Evolutionary conservation across 1,284 basidiomycete species (phyloP), one percentile per base, ranked within the genome.

Genomic region (Fistulinella cinereoalba): DNA sequence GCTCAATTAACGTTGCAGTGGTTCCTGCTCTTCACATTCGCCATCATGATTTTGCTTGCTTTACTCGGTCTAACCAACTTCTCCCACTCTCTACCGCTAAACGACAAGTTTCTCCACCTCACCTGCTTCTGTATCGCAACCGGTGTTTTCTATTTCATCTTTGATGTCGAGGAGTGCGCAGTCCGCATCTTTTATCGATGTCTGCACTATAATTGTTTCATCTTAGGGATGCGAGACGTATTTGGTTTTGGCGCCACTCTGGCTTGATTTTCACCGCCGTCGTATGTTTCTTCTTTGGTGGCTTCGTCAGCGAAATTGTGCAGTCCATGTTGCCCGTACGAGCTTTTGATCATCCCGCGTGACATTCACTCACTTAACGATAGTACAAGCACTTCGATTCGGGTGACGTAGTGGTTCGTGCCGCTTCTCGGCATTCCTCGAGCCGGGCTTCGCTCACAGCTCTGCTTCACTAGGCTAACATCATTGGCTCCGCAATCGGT

Each of bases 31-130:
- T 80, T 86, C 61, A 87, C 87, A 37, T 70, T 69, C 48, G 40
- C 81, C 31, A 72, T 85, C 41, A 85, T 89, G 79, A 57, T 83
- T 25, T 47, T 79, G 8, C 74, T 90, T 15, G 86, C 81, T 2
- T 73, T 90, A 44, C 68, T 91, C 10, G 86, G 88, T 3, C 81
- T 91, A 66, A 86, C 88, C 21, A 79, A 86, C 65, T 71, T 85
- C 54, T 72, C 80, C 16, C 72, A 73, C 49, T 67, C 78, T 4
- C 64, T 92, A 10, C 86, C 86, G 1, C 63, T 93, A 15, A 89
- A 88, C 62, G 87, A 89, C 77, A 92, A 93, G 69, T 58, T 93
- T 12, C 69, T 93, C 23, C 92, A 92, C 60, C 92, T 95, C 62
- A 59, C 90, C 19, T 91, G 88, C 64, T 85, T 96, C 56, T 74